A percentile compares a stretch with the other conserved stretches of the same genome.
Conservation (phyloP, 495 filamentous ascomycete species). For the Penicillium egyptiacum region DNA sequence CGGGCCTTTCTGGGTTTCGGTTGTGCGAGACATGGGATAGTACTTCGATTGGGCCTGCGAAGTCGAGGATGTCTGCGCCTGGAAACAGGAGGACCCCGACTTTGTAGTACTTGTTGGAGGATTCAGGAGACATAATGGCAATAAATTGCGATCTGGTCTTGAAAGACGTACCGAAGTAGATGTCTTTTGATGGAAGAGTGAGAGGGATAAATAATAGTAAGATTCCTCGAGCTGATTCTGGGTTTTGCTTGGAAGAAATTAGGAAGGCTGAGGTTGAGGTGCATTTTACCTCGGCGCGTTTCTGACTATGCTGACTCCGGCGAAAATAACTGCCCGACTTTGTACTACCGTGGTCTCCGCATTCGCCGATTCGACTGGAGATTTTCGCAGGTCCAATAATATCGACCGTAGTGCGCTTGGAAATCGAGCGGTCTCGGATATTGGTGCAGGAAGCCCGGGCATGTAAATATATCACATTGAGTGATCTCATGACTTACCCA, state of each 20-base stretch:
- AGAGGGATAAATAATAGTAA: neutral
- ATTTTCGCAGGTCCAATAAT: neutral
- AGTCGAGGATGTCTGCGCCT: constrained; percentile 59
- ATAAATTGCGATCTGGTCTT: constrained; percentile 7
- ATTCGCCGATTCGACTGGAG: constrained; percentile 2
- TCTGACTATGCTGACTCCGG: constrained; percentile 8
- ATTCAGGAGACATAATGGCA: constrained; percentile 15
- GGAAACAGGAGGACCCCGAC: constrained; percentile 45
- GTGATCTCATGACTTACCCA: neutral
- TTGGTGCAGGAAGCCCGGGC: neutral
- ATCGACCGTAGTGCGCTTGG: neutral
- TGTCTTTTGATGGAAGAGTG: neutral
- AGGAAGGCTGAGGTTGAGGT: constrained; percentile 4
- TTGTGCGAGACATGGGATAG: constrained; percentile 36
- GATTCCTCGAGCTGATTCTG: neutral
- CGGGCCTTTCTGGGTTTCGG: constrained; percentile 27
- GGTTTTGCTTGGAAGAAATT: neutral
- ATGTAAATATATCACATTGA: neutral
- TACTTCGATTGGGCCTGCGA: constrained; percentile 66
- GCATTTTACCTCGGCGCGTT: constrained; percentile 10
- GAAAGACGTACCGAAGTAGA: neutral
- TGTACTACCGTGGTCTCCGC: constrained; percentile 13
- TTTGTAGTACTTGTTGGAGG: constrained; percentile 25
- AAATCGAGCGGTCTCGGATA: neutral
- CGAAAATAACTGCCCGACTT: constrained; percentile 13